Evolutionary conservation across 257 asterid genomes (phyloP).

Genomic region (Jaltomata sinuosa): DNA sequence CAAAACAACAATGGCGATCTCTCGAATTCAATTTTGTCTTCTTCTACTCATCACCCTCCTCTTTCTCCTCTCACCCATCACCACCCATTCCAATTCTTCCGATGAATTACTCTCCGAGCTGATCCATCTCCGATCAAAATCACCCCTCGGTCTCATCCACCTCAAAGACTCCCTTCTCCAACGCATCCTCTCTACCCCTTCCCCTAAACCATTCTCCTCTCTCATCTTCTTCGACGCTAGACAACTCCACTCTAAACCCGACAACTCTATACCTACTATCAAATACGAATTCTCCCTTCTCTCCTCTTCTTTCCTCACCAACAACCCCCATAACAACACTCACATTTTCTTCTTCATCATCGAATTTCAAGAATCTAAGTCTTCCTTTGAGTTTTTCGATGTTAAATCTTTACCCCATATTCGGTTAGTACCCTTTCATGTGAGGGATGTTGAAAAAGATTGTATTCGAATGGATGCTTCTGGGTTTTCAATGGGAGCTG

Average conservation of each 20-base stretch:
- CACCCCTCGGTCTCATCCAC: slow-evolving; percentile 51
- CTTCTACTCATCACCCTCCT: slow-evolving; percentile 6
- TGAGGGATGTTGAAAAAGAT: slow-evolving; percentile 40
- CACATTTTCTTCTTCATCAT: slow-evolving; percentile 55
- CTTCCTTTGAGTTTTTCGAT: slow-evolving; percentile 47
- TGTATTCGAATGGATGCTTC: slow-evolving; percentile 66
- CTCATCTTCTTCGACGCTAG: slow-evolving; percentile 73
- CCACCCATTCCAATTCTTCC: not conserved
- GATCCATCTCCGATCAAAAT: slow-evolving; percentile 42
- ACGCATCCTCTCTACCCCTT: slow-evolving; percentile 45
- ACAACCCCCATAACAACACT: slow-evolving; percentile 35
- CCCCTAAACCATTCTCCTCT: slow-evolving; percentile 67
- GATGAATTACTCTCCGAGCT: slow-evolving; percentile 32
- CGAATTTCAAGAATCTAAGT: slow-evolving; percentile 66
- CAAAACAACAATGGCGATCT: slow-evolving; percentile 35
- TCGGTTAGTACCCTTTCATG: slow-evolving; percentile 56
- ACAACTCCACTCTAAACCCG: slow-evolving; percentile 60
- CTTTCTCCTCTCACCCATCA: slow-evolving; percentile 15
- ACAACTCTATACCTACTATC: slow-evolving; percentile 47
- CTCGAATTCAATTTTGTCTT: slow-evolving; percentile 3
- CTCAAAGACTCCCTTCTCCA: slow-evolving; percentile 48
- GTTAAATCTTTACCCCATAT: slow-evolving; percentile 78
- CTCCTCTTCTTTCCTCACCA: slow-evolving; percentile 50
- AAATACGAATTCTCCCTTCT: slow-evolving; percentile 53
- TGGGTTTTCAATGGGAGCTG: slow-evolving; percentile 60